Evolutionary conservation across 495 filamentous ascomycete species (phyloP), one percentile per base, ranked within the genome.

Genomic region (Cercophora samala): DNA sequence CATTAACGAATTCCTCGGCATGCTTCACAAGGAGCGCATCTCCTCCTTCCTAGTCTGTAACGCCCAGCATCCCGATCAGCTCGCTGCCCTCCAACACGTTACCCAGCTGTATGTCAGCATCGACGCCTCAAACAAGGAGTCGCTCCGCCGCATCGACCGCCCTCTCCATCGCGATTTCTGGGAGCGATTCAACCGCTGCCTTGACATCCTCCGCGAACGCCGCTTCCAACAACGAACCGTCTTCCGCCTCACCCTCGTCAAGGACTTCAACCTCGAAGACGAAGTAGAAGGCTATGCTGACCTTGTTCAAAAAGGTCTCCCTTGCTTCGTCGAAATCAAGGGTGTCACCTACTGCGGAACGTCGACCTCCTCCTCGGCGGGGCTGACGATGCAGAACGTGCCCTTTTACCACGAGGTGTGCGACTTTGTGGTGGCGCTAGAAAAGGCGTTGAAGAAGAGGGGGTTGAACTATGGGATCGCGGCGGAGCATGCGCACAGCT

Each of bases 321-420:
- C 93, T 0, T 91, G 90, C 74, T 96, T 98, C 71, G 87, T 97
- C 22, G 94, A 98, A 78, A 85, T 97, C 72, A 98, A 98, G 79
- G 94, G 94, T 21, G 94, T 98, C 19, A 98, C 94, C 0, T 98
- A 93, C 82, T 98, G 94, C 78, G 94, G 94, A 19, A 97, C 93
- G 0, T 89, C 89, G 25, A 89, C 91, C 11, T 88, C 88, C 17
- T 87, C 87, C 5, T 88, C 86, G 62, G 93, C 91, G 1, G 94
- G 94, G 0, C 79, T 97, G 56, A 96, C 89, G 0, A 97, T 97
- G 94, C 85, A 91, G 71, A 97, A 98, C 72, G 94, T 97, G 21
- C 94, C 94, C 0, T 98, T 96, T 78, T 97, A 96, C 76, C 87
- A 89, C 69, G 94, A 98, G 75, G 89, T 98, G 17, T 79, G 83